Evolutionary conservation across 495 filamentous ascomycete species (phyloP).

Genomic region (Choiromyces venosus): DNA sequence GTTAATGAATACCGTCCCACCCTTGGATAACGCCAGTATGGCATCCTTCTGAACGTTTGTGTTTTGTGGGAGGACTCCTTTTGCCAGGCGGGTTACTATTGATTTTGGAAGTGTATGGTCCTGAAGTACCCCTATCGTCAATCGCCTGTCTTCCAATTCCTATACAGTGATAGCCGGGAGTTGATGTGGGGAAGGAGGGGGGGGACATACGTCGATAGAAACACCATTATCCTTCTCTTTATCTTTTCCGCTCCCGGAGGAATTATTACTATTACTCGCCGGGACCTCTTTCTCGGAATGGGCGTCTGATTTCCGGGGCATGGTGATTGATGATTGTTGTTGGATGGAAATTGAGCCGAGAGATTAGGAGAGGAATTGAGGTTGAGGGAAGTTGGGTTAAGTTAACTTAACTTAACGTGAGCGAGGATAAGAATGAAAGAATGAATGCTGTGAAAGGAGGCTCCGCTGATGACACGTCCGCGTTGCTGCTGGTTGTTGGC

Average conservation of each 20-base stretch:
- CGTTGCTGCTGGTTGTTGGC: background rate
- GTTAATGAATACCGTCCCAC: slow-evolving; percentile 89
- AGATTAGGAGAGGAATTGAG: background rate
- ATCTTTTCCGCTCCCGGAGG: slow-evolving; percentile 1
- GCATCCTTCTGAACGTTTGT: slow-evolving; percentile 94
- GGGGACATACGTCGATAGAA: slow-evolving; percentile 43
- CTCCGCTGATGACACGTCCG: background rate
- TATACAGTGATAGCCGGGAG: background rate
- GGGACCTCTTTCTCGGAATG: slow-evolving; percentile 6
- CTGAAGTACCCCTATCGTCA: slow-evolving; percentile 46
- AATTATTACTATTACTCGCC: slow-evolving; percentile 11
- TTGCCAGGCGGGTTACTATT: slow-evolving; percentile 87
- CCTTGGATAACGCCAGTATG: slow-evolving; percentile 81
- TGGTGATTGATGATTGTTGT: slow-evolving; percentile 2
- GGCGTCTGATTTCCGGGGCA: slow-evolving; percentile 38
- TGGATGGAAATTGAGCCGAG: background rate
- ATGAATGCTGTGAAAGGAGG: background rate
- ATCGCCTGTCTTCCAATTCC: background rate
- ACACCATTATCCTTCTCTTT: slow-evolving; percentile 37
- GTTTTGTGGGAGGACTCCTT: slow-evolving; percentile 93
- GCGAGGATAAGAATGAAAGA: background rate
- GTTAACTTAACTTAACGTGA: background rate
- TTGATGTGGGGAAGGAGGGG: background rate
- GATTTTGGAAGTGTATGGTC: slow-evolving; percentile 88
- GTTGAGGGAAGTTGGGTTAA: background rate